Evolutionary conservation across 1,139 yeast genomes (phyloP).

Genomic region (Lizanozyma gosingica): DNA sequence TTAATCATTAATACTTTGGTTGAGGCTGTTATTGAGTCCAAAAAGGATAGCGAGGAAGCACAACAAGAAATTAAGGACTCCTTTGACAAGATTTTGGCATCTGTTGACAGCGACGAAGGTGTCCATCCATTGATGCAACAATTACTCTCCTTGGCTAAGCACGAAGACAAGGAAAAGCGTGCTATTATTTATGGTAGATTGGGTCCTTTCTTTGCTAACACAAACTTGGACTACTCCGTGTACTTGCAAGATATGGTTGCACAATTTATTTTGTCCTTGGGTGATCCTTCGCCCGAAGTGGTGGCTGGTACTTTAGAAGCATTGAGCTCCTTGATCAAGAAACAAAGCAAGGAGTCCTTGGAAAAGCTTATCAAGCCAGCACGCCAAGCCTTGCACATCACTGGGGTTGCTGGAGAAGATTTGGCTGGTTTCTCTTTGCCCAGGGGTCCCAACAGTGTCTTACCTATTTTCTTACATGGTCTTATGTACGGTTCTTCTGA

Average conservation of each 20-base stretch:
- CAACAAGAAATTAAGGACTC: conserved; percentile 40
- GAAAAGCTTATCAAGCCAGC: conserved; percentile 76
- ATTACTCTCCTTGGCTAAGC: conserved; percentile 63
- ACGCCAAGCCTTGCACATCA: conserved; percentile 57
- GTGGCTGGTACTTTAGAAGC: conserved; percentile 67
- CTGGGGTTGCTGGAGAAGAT: conserved; percentile 59
- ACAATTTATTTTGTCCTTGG: conserved; percentile 63
- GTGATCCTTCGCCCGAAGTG: conserved; percentile 56
- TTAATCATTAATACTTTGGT: conserved; percentile 66
- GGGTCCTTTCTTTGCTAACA: conserved; percentile 58
- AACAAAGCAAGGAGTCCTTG: conserved; percentile 65
- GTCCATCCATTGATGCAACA: conserved; percentile 81
- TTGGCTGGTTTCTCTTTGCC: conserved; percentile 73
- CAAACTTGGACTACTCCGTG: conserved; percentile 61
- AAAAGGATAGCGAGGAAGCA: conserved; percentile 19
- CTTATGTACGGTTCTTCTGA: conserved; percentile 86
- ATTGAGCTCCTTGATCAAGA: conserved; percentile 55
- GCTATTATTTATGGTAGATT: conserved; percentile 61
- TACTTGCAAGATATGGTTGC: conserved; percentile 72
- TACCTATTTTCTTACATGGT: conserved; percentile 92
- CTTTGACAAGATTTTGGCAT: conserved; percentile 58
- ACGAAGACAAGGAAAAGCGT: conserved; percentile 63
- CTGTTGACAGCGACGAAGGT: conserved; percentile 75
- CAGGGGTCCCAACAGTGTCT: conserved; percentile 77
- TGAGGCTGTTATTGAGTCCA: conserved; percentile 41